Evolutionary conservation across 495 filamentous ascomycete species (phyloP), one percentile per base, ranked within the genome.

Genomic region (Wilcoxina mikolae): DNA sequence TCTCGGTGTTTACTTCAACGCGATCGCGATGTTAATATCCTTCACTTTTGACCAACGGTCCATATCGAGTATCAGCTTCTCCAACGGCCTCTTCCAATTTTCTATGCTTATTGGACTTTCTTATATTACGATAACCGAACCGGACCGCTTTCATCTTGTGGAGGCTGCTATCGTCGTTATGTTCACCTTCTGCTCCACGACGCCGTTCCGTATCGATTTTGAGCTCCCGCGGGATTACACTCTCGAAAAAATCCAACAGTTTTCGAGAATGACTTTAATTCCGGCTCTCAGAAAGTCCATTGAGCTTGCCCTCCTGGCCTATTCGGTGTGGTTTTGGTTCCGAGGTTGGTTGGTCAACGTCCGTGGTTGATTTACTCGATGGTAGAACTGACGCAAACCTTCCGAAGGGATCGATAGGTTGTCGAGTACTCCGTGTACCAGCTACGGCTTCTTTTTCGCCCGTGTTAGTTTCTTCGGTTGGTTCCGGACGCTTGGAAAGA

Each of bases 1-100:
- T 11, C 15, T 54, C 3, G 38, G 51, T 28, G 20, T 54, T 2
- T 54, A 54, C 29, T 15, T 54, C 7, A 29, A 54, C 5, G 31
- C 31, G 7, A 7, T 35, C 15, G 31, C 31, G 31, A 7, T 35
- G 31, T 35, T 35, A 35, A 35, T 35, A 35, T 5, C 31, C 7
- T 15, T 7, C 31, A 7, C 5, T 15, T 35, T 35, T 15, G 31
- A 35, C 7, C 31, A 35, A 15, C 31, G 7, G 31, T 35, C 31
- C 15, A 7, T 35, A 5, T 7, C 5, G 5, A 35, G 15, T 35
- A 45, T 45, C 42, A 5, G 12, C 42, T 23, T 45, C 18, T 45
- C 20, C 42, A 45, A 9, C n/a, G 22, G 4, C 15, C 24, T n/a
- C 39, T 50, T 22, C 24, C 23, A 56, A 33, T 10, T 58, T 22